These are phyloP conservation scores for Tubosaeta sp. DNA, from an alignment of 768 basidiomycete genomes.

Conservation along the genomic window DNA sequence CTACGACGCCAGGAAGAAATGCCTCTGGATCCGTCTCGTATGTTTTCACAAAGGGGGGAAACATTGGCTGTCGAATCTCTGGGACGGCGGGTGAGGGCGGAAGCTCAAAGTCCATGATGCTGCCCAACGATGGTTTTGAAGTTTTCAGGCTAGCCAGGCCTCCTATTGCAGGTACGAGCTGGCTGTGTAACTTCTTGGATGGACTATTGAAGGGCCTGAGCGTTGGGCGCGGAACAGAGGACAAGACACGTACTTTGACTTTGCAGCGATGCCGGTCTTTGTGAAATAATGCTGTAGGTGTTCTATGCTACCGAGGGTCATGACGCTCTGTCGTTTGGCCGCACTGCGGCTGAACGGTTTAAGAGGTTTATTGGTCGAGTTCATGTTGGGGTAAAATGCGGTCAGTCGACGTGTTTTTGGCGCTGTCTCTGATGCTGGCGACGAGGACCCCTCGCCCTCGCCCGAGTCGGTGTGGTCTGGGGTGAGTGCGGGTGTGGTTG, in stretches of 20 bases:
- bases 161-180: slow-evolving; percentile 75
- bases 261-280: slow-evolving; percentile 74
- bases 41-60: slow-evolving; percentile 56
- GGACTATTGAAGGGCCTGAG: slow-evolving; percentile 29
- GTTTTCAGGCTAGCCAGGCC: slow-evolving; percentile 44
- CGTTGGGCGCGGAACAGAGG: background rate
- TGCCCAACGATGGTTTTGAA: slow-evolving; percentile 37
- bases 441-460: slow-evolving; percentile 32
- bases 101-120: slow-evolving; percentile 51
- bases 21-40: slow-evolving; percentile 74
- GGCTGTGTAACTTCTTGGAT: slow-evolving; percentile 49
- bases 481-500: slow-evolving; percentile 52
- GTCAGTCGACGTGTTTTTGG: slow-evolving; percentile 63
- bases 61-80: slow-evolving; percentile 37
- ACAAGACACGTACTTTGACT: slow-evolving; percentile 58
- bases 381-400: slow-evolving; percentile 75
- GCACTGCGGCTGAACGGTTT: slow-evolving; percentile 90
- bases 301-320: slow-evolving; percentile 93
- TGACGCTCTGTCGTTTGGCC: slow-evolving; percentile 89
- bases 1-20: slow-evolving; percentile 70
- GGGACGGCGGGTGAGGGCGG: slow-evolving; percentile 68
- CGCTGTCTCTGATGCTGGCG: slow-evolving; percentile 22
- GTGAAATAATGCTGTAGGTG: slow-evolving; percentile 95
- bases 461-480: slow-evolving; percentile 62
- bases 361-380: slow-evolving; percentile 63